Base-by-base conservation (phyloP, 768 basidiomycete genomes). In the Lactarius indigo region DNA sequence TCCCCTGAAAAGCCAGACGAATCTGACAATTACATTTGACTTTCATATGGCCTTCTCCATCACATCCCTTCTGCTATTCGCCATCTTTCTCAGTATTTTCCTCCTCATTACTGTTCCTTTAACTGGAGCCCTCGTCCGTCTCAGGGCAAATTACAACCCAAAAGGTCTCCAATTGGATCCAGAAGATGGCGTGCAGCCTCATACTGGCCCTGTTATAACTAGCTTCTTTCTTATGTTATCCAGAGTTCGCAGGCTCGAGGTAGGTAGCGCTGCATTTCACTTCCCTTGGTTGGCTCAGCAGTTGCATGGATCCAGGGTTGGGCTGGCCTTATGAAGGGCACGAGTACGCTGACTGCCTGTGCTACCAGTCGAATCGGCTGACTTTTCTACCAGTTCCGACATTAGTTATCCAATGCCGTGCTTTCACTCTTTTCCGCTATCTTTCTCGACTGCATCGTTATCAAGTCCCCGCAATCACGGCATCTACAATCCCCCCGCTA, bases 81-180 rank as follows among this genome's bases (percentile, higher is more conserved):
- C 86, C 31, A 76, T 88, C 41, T 85, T 84, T 41, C 75, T 91
- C n/a, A 80, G 78, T 41, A 74, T 89, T 31, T 77, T 85, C 20
- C 84, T 91, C 5, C 85, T 87, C 13, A 76, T 91, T 15, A 82
- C 85, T 7, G 75, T 78, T 3, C 78, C 78, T 1, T 68, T 78
- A 33, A 76, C 71, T 9, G 91, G 91, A 5, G 80, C 87, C 15
- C 80, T 92, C 12, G 87, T 93, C 9, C 83, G 91, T 57, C 87
- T 90, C 74, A 82, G 92, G 76, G 90, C 90, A 35, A 92, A 94
- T 74, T 94, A 90, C 79, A 91, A 90, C 73, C 92, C 92, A 2
- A 90, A 89, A 75, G 90, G 89, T 41, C 85, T 94, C 47, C 90
- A 88, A 61, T 81, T 94, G 47, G 92, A 93, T 75, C 78, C 82